phyloP scores from a whole-genome alignment of 148 eudicot genomes.

The Dianthus caryophyllus region DNA sequence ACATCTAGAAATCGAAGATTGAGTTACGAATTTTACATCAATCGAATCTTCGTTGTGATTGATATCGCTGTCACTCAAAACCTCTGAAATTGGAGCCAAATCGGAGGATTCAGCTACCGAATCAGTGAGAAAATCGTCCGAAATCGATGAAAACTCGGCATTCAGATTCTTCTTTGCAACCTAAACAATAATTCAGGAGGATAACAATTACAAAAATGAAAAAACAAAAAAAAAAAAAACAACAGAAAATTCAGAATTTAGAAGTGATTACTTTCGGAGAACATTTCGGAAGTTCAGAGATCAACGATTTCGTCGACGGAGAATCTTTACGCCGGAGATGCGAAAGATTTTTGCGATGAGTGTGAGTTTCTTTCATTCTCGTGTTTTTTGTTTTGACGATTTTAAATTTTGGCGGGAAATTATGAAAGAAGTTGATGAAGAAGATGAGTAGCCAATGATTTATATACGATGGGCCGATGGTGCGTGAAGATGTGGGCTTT shows the following conservation, averaged over 20 bases:
- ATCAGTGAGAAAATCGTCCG: conserved; percentile 33
- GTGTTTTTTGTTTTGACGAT: neutral
- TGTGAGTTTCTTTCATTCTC: conserved; percentile 35
- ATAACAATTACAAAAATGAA: neutral
- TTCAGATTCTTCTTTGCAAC: conserved; percentile 39
- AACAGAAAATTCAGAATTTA: conserved; percentile 12
- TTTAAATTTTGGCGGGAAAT: conserved; percentile 35
- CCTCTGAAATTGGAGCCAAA: conserved; percentile 27
- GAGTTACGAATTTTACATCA: conserved; percentile 30
- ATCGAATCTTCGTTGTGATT: conserved; percentile 19
- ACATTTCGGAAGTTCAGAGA: conserved; percentile 27
- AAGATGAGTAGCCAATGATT: no score
- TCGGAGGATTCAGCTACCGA: conserved; percentile 24
- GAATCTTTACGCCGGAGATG: conserved; percentile 36
- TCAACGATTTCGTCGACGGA: conserved; percentile 22
- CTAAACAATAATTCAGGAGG: conserved; percentile 17
- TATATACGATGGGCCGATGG: no score
- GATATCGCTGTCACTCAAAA: conserved; percentile 19
- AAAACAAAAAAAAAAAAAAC: conserved; percentile 7
- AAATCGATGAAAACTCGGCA: conserved; percentile 31
- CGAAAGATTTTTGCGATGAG: conserved; percentile 26
- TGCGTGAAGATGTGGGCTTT: no score
- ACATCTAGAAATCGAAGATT: neutral
- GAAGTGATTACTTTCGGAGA: conserved; percentile 28
- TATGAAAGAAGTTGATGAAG: neutral